phyloP scores from a whole-genome alignment of 2,329 filamentous ascomycete genomes.

The Plectosphaerella cucumerina region DNA sequence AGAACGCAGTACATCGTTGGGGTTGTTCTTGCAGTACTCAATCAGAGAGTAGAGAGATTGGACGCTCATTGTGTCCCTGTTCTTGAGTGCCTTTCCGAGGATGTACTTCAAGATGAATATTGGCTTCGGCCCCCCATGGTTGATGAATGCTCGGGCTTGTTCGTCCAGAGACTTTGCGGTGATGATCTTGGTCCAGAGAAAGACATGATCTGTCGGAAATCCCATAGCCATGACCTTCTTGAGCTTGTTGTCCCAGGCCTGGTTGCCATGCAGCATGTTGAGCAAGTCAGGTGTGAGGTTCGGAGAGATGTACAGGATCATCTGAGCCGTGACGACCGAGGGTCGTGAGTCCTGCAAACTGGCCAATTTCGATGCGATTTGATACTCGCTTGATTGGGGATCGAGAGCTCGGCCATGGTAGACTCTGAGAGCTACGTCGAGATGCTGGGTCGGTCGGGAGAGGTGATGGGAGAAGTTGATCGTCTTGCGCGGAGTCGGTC shows the following conservation, averaged over 20 bases:
- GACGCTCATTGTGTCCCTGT: not conserved
- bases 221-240: not conserved
- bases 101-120: conserved; percentile 9
- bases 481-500: too few relatives aligned
- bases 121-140: conserved; percentile 5
- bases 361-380: conserved; percentile 1
- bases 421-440: not conserved
- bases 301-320: conserved; percentile 1
- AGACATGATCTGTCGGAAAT: not conserved
- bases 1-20: not conserved
- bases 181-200: conserved; percentile 7
- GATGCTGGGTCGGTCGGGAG: not conserved
- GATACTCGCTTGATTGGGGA: not conserved
- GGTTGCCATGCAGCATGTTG: not conserved
- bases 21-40: conserved; percentile 3
- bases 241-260: not conserved
- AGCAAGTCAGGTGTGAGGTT: conserved; percentile 2
- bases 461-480: too few relatives aligned
- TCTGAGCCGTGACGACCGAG: conserved; percentile 7
- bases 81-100: not conserved
- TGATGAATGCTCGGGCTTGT: conserved; percentile 5
- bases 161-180: conserved; percentile 2
- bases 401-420: not conserved
- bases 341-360: not conserved
- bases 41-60: conserved; percentile 6